Evolutionary conservation across 805 yeast genomes (phyloP), one percentile per base, ranked within the genome.

Genomic region (Wickerhamomyces ciferrii): DNA sequence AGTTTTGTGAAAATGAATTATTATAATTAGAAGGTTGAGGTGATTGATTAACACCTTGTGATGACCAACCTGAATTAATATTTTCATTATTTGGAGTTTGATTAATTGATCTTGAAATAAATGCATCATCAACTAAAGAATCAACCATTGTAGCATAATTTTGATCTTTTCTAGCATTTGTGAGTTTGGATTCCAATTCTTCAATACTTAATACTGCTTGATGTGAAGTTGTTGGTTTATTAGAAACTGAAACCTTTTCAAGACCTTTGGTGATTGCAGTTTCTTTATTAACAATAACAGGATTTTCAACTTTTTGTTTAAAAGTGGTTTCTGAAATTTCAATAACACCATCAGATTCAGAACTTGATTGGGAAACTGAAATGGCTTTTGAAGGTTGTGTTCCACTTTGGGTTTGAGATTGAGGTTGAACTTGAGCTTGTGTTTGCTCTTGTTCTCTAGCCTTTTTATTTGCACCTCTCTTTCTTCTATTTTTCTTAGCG

Each of bases 141-240:
- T 60, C 61, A 31, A 65, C 69, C 68, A 65, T 65, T 24, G 48
- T 54, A 9, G 55, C 52, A 31, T 43, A 41, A 11, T 35, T 43
- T 13, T 41, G 37, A 23, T 47, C 46, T 23, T 35, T 25, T 29
- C 18, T 25, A 27, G 42, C 24, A 11, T 24, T 42, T 6, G 45
- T 39, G 9, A 49, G 20, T 32, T 43, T 48, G 2, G 48, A 44
- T 25, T 48, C 52, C n/a, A 49, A 15, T 5, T 51, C 50, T 32
- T 49, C 54, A 2, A 52, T 47, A 21, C 39, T 48, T 21, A 46
- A n/a, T 2, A 37, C 24, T 24, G 40, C 37, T 42, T 35, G 40
- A 24, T 25, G 44, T 35, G 25, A 19, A 13, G 5, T 42, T 24
- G 44, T 37, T 20, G 39, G 27, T 3, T 19, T 20, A 4, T 15